Evolutionary conservation across 1,284 basidiomycete genomes (phyloP).

Genomic region (Moniliophthora roreri): DNA sequence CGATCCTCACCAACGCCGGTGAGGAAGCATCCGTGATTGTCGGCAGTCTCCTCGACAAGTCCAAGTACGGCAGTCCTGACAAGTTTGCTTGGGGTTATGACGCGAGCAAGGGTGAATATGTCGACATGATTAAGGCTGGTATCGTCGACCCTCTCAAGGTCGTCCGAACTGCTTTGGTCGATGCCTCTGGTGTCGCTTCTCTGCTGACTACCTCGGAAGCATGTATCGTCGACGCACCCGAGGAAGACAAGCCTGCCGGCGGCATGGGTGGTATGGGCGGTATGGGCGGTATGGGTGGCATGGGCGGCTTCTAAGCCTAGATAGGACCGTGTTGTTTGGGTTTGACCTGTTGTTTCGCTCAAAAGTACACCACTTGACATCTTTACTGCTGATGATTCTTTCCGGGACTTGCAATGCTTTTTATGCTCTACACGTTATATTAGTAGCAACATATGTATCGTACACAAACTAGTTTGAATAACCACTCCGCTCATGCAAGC

Average conservation of each 20-base stretch:
- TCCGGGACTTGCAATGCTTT: too few species aligned
- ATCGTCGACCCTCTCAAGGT: conserved; percentile 96
- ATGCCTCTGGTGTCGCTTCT: conserved; percentile 85
- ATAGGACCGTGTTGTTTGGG: too few species aligned
- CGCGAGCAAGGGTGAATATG: conserved; percentile 87
- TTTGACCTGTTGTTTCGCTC: too few species aligned
- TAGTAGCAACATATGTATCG: too few species aligned
- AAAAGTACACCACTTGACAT: too few species aligned
- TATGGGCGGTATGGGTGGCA: conserved; percentile 67
- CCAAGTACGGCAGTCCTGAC: conserved; percentile 63
- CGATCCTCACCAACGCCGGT: conserved; percentile 93
- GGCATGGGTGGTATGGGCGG: conserved; percentile 57
- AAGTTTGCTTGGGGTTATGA: conserved; percentile 92
- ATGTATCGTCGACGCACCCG: conserved; percentile 89
- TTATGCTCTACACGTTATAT: too few species aligned
- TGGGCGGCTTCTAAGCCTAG: conserved; percentile 40
- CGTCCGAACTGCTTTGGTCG: conserved; percentile 87
- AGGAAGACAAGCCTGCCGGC: conserved; percentile 70
- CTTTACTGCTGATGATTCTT: too few species aligned
- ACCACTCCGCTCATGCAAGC: too few species aligned
- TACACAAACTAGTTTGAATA: too few species aligned
- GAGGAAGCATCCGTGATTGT: conserved; percentile 95
- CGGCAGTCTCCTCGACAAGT: conserved; percentile 67
- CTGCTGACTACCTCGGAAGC: conserved; percentile 93
- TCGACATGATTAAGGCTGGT: conserved; percentile 92